Percentiles rank a stretch among this genome's conserved stretches.
Evolutionary conservation across 192 early-diverging fungal species (phyloP).

Genomic region (Lobosporangium transversale): DNA sequence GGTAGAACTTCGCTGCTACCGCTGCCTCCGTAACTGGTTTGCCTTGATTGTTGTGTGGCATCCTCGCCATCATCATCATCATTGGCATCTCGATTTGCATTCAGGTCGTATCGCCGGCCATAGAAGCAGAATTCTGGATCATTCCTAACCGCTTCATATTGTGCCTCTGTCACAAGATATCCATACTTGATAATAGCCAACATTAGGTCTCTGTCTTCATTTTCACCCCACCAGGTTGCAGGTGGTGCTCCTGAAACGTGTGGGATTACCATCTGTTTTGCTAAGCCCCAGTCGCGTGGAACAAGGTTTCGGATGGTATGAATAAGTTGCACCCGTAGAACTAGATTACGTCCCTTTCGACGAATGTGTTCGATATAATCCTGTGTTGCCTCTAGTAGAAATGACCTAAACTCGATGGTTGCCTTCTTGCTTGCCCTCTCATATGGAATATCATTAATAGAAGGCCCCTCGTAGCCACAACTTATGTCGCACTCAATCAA

Average conservation of each 20-base stretch:
- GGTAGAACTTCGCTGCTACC: constrained; percentile 47
- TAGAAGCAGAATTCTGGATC: constrained; percentile 65
- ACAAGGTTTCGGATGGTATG: constrained; percentile 76
- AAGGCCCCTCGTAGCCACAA: constrained; percentile 55
- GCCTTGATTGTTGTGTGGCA: constrained; percentile 4
- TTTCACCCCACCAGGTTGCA: constrained; percentile 78
- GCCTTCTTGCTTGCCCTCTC: constrained; percentile 70
- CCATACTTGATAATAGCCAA: constrained; percentile 83
- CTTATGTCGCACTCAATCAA: constrained; percentile 53
- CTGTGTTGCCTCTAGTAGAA: constrained; percentile 73
- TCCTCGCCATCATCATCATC: constrained; percentile 44
- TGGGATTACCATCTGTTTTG: constrained; percentile 71
- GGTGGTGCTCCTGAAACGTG: constrained; percentile 65
- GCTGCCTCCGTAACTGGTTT: constrained; percentile 10
- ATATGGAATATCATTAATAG: constrained; percentile 65
- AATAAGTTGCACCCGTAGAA: constrained; percentile 79
- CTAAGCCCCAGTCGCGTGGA: constrained; percentile 68
- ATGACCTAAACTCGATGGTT: constrained; percentile 71
- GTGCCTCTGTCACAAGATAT: constrained; percentile 60
- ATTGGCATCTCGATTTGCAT: constrained; percentile 41
- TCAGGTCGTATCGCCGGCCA: constrained; percentile 56
- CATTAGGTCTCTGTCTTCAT: constrained; percentile 82
- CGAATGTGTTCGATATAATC: constrained; percentile 82
- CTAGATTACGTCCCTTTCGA: constrained; percentile 72
- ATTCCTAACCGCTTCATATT: constrained; percentile 57